phyloP scores from a whole-genome alignment of 2,329 filamentous ascomycete species.

The Fusarium miscanthi region DNA sequence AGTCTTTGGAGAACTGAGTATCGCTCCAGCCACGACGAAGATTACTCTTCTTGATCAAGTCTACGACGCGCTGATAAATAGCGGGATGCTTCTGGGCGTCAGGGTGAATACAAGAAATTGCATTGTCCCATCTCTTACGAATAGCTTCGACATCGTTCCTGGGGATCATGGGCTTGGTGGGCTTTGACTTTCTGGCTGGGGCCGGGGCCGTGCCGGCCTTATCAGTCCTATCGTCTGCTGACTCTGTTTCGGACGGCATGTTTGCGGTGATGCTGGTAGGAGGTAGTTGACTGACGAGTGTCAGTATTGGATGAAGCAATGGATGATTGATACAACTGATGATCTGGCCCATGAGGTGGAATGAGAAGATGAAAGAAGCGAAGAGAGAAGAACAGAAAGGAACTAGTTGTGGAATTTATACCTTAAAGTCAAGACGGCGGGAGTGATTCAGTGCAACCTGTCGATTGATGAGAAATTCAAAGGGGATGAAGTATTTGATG shows the following conservation, averaged over 20 bases:
- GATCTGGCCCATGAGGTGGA: background rate
- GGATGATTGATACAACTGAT: background rate
- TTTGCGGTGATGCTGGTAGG: background rate
- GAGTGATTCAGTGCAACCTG: background rate
- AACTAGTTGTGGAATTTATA: background rate
- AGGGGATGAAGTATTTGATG: background rate
- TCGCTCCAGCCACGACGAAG: background rate
- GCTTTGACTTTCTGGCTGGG: background rate
- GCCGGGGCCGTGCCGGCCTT: background rate
- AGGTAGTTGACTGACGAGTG: background rate
- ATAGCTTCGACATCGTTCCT: background rate
- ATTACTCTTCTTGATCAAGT: background rate
- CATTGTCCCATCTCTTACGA: background rate
- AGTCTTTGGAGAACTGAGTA: background rate
- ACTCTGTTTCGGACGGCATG: background rate
- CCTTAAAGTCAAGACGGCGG: background rate
- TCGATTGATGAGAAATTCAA: background rate
- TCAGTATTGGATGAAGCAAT: background rate
- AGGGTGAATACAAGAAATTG: slow-evolving; percentile 5
- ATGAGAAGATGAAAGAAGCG: background rate
- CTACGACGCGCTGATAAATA: background rate
- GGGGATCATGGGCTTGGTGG: background rate
- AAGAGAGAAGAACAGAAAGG: background rate
- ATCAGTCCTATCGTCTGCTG: background rate
- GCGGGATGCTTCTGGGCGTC: background rate